Conservation (phyloP, 768 basidiomycete species). For the Collybia mongolica region DNA sequence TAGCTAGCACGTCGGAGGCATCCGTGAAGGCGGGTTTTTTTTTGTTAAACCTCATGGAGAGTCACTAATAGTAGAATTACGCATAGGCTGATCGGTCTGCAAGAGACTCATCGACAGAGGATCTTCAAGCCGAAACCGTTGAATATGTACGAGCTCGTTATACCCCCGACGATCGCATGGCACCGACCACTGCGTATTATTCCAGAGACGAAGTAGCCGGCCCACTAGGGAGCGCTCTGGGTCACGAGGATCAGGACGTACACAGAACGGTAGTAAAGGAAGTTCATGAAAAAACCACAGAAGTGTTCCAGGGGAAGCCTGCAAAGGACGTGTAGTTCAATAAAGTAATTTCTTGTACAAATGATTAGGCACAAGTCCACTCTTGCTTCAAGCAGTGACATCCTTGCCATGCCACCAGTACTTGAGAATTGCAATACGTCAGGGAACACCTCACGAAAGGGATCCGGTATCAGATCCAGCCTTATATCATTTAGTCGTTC, state of each 20-base stretch:
- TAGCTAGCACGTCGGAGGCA: constrained; percentile 67
- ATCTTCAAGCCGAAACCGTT: constrained; percentile 39
- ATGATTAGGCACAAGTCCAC: not conserved
- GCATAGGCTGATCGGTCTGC: constrained; percentile 40
- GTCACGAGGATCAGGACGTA: constrained; percentile 23
- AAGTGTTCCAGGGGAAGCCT: constrained; percentile 6
- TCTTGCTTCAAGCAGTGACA: no score
- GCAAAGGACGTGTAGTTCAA: not conserved
- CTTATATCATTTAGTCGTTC: not conserved
- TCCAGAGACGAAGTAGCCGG: constrained; percentile 43
- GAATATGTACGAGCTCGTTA: constrained; percentile 40
- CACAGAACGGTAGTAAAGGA: constrained; percentile 10
- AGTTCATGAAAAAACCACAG: constrained; percentile 10
- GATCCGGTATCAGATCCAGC: no score
- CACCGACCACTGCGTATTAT: constrained; percentile 35
- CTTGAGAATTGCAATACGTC: no score
- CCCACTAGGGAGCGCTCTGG: constrained; percentile 36
- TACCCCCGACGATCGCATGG: constrained; percentile 30
- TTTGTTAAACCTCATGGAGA: not conserved
- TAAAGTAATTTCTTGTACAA: not conserved
- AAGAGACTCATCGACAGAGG: constrained; percentile 22
- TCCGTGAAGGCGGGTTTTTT: constrained; percentile 48
- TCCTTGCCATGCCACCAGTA: no score
- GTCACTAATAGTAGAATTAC: no score
- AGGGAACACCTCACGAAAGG: no score